Evolutionary conservation across 768 basidiomycete species (phyloP).

Genomic region (Pisolithus sp.): DNA sequence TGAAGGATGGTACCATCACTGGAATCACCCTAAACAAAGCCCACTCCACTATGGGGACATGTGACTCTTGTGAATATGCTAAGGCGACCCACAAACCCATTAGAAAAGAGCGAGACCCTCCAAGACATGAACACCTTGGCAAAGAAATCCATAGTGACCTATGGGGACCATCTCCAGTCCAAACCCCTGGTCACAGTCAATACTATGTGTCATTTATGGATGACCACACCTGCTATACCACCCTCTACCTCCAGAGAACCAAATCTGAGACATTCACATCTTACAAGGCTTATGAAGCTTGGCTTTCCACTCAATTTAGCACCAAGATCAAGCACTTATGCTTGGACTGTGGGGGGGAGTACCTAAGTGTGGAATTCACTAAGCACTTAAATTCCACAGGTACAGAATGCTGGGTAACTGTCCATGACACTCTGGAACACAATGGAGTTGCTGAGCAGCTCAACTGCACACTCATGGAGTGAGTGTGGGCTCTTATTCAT

Average conservation of each 20-base stretch:
- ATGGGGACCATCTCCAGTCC: conserved; percentile 38
- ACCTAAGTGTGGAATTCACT: conserved; percentile 17
- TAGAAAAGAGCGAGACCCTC: not conserved
- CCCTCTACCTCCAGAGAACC: not conserved
- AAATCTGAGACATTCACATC: conserved; percentile 9
- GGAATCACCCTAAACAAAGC: not conserved
- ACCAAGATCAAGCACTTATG: not conserved
- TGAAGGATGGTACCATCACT: conserved; percentile 2
- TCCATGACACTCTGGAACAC: conserved; percentile 37
- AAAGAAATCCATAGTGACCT: conserved; percentile 28
- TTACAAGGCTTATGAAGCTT: not conserved
- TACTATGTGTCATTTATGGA: conserved; percentile 11
- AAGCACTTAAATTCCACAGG: not conserved
- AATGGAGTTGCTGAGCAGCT: conserved; percentile 33
- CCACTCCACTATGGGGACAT: conserved; percentile 4
- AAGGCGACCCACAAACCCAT: conserved; percentile 7
- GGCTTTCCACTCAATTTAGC: not conserved
- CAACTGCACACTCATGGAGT: not conserved
- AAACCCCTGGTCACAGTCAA: conserved; percentile 12
- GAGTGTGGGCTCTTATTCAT: not conserved
- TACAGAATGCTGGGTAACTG: conserved; percentile 27
- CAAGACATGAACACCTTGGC: not conserved
- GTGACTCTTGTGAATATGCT: conserved; percentile 7
- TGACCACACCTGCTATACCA: conserved; percentile 1
- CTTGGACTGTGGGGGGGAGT: conserved; percentile 25